Evolutionary conservation across 2,329 filamentous ascomycete species (phyloP).

Genomic region (Hirsutella rhossiliensis): DNA sequence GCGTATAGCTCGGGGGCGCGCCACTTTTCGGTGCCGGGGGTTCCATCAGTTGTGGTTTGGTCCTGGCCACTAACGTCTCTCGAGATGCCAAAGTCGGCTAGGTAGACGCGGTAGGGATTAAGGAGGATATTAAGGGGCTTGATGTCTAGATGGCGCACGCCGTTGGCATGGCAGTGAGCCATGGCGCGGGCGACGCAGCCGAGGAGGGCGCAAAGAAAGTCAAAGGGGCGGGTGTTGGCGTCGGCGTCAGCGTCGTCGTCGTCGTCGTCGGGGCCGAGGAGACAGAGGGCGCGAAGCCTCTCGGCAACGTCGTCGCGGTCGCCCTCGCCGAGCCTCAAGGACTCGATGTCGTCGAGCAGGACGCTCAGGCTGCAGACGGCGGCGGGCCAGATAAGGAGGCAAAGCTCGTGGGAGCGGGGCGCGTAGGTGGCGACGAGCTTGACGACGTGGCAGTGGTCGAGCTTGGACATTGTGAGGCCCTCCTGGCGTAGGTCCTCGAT

Average conservation of each 20-base stretch:
- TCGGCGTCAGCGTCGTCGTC: constrained; percentile 7
- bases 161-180: constrained; percentile 26
- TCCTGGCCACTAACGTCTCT: constrained; percentile 31
- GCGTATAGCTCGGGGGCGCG: constrained; percentile 31
- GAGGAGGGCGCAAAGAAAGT: constrained; percentile 28
- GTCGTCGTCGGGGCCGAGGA: constrained; percentile 24
- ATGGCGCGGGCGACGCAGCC: constrained; percentile 33
- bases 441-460: constrained; percentile 35
- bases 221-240: constrained; percentile 17
- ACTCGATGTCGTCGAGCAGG: constrained; percentile 31
- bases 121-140: constrained; percentile 36
- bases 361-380: constrained; percentile 31
- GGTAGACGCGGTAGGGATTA: constrained; percentile 30
- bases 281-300: constrained; percentile 23
- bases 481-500: constrained; percentile 31
- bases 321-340: constrained; percentile 22
- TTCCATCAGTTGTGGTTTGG: constrained; percentile 29
- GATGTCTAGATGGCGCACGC: constrained; percentile 33
- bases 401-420: constrained; percentile 25
- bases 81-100: constrained; percentile 37
- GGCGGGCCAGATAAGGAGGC: constrained; percentile 33
- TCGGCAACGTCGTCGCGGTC: constrained; percentile 27
- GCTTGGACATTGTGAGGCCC: constrained; percentile 32
- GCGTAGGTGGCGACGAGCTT: constrained; percentile 35
- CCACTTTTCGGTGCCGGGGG: constrained; percentile 30